Conservation (phyloP, 352 stramenopile genomes). For the Hyaloperonospora arabidopsidis region DNA sequence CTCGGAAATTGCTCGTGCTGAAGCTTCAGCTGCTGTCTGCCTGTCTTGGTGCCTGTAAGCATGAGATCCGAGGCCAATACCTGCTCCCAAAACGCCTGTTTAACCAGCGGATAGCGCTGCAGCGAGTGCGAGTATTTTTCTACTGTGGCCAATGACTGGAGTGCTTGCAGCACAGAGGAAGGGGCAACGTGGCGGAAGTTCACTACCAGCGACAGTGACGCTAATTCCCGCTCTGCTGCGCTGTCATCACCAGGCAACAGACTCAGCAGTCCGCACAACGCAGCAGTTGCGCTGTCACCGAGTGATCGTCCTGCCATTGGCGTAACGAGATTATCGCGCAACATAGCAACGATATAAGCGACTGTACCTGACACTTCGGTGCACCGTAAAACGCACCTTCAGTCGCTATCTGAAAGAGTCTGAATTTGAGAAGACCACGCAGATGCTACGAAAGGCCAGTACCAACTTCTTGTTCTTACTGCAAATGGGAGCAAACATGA, state of each 20-base stretch:
- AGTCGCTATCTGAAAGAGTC: background rate
- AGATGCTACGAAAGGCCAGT: too few relatives aligned
- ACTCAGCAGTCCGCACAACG: constrained; percentile 23
- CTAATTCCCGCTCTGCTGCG: constrained; percentile 13
- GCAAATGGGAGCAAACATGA: too few relatives aligned
- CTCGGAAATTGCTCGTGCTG: constrained; percentile 24
- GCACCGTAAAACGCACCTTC: background rate
- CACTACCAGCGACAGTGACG: constrained; percentile 25
- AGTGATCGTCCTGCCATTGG: constrained; percentile 1
- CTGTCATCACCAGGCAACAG: constrained; percentile 17
- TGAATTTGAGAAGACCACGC: background rate
- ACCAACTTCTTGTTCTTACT: too few relatives aligned
- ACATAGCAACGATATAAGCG: background rate
- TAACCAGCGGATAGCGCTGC: constrained; percentile 24
- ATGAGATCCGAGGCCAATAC: constrained; percentile 22
- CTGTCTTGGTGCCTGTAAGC: background rate
- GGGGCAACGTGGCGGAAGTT: constrained; percentile 15
- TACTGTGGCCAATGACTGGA: constrained; percentile 13
- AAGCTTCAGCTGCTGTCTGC: constrained; percentile 17
- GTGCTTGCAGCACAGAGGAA: background rate
- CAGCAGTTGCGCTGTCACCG: constrained; percentile 8
- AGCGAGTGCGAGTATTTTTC: constrained; percentile 27
- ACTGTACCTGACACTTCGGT: background rate
- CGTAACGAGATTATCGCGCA: background rate
- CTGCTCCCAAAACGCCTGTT: constrained; percentile 33